Evolutionary conservation across 768 basidiomycete species (phyloP).

Genomic region (Rhodotorula toruloides): DNA sequence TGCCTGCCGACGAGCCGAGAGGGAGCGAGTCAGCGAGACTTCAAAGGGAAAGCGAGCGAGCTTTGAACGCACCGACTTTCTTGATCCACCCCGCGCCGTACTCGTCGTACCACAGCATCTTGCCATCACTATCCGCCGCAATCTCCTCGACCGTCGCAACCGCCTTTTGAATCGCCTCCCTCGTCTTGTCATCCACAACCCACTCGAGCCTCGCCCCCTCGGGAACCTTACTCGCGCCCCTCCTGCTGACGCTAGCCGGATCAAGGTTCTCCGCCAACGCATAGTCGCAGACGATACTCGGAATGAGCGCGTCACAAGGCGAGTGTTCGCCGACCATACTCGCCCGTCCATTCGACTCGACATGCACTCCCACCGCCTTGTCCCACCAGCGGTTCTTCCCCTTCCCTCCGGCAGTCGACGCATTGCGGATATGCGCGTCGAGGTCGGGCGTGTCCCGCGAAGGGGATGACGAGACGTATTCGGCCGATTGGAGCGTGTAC

Average conservation of each 20-base stretch:
- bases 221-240: slow-evolving; percentile 47
- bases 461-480: slow-evolving; percentile 24
- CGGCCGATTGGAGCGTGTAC: slow-evolving; percentile 52
- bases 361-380: slow-evolving; percentile 72
- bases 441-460: slow-evolving; percentile 48
- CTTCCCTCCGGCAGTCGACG: slow-evolving; percentile 59
- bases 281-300: slow-evolving; percentile 79
- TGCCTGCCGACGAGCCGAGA: slow-evolving; percentile 48
- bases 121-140: slow-evolving; percentile 73
- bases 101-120: slow-evolving; percentile 71
- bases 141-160: slow-evolving; percentile 56
- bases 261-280: slow-evolving; percentile 67
- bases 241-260: slow-evolving; percentile 29
- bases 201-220: slow-evolving; percentile 61
- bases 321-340: slow-evolving; percentile 88
- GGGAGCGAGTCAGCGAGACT: not conserved
- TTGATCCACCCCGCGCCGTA: slow-evolving; percentile 88
- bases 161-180: slow-evolving; percentile 58
- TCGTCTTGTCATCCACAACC: slow-evolving; percentile 61
- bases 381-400: slow-evolving; percentile 83
- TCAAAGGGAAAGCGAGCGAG: no score
- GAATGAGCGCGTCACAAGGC: slow-evolving; percentile 81
- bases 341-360: slow-evolving; percentile 77
- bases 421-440: slow-evolving; percentile 69
- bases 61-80: slow-evolving; percentile 59